A percentile compares a stretch with the other conserved stretches of the same genome.
Evolutionary conservation across 2,329 filamentous ascomycete species (phyloP).

Genomic region (Didymellaceae sp.): DNA sequence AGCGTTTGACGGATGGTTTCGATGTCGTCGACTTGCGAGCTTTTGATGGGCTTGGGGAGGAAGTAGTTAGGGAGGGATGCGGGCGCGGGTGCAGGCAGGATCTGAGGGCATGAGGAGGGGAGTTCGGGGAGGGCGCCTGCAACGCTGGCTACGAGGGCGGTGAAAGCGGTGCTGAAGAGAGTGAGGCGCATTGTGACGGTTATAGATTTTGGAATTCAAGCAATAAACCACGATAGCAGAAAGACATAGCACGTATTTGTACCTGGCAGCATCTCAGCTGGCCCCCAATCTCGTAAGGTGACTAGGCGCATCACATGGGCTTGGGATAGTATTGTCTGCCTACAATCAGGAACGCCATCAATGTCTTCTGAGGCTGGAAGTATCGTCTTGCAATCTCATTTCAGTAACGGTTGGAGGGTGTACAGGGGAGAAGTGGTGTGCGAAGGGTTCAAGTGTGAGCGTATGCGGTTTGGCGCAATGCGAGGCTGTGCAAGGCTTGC

Average conservation of each 20-base stretch:
- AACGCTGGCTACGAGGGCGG: background rate
- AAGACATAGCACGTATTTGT: background rate
- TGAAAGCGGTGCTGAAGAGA: background rate
- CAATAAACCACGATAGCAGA: background rate
- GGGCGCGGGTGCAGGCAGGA: constrained; percentile 8
- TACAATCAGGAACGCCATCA: constrained; percentile 4
- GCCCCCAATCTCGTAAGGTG: background rate
- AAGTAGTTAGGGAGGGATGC: constrained; percentile 7
- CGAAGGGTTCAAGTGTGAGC: background rate
- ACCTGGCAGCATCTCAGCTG: background rate
- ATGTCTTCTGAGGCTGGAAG: constrained; percentile 1
- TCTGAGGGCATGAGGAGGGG: constrained; percentile 12
- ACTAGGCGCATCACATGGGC: background rate
- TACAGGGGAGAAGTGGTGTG: background rate
- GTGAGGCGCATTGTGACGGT: background rate
- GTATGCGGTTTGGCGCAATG: constrained; percentile 4
- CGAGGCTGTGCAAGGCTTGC: constrained; percentile 4
- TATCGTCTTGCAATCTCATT: background rate
- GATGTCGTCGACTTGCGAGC: constrained; percentile 7
- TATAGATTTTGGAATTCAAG: background rate
- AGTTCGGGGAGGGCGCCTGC: background rate
- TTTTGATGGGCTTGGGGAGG: constrained; percentile 5
- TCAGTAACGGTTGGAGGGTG: background rate
- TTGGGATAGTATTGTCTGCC: background rate
- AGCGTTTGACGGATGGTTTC: constrained; percentile 11